phyloP scores from a whole-genome alignment of 495 filamentous ascomycete species.

The Trichoderma asperelloides region DNA sequence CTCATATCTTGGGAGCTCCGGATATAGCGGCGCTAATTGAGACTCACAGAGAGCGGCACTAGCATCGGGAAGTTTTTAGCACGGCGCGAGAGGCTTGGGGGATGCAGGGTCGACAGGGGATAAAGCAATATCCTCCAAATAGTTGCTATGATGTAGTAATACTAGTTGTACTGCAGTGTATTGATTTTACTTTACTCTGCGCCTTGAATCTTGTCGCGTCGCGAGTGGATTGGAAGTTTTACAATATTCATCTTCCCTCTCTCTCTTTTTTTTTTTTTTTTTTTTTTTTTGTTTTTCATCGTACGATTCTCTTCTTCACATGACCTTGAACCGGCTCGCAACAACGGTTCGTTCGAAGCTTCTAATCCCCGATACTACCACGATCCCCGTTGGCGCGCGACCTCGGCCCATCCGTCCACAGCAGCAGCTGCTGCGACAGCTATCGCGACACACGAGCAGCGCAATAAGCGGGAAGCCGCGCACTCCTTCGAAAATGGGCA shows the following conservation, averaged over 20 bases:
- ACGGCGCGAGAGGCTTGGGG: neutral
- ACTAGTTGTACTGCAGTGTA: no score
- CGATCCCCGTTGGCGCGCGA: neutral
- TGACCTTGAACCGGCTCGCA: neutral
- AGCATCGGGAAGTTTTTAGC: neutral
- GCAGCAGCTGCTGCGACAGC: no score
- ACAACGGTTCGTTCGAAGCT: neutral
- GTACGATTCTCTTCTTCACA: neutral
- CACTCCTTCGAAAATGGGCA: conserved; percentile 41
- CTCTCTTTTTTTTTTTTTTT: neutral
- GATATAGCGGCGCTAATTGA: neutral
- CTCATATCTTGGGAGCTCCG: neutral
- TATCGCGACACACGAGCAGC: conserved; percentile 8
- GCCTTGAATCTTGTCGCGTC: neutral
- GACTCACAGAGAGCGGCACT: neutral
- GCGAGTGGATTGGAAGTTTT: neutral
- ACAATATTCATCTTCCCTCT: neutral
- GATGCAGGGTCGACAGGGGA: neutral
- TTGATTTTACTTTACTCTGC: no score
- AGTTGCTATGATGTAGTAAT: neutral
- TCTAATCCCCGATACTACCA: neutral
- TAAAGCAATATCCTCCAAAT: neutral
- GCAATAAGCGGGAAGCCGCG: conserved; percentile 13
- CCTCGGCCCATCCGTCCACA: no score
- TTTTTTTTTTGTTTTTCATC: neutral